Base-by-base conservation (phyloP, 805 yeast species). In the Pichia phayaonensis region DNA sequence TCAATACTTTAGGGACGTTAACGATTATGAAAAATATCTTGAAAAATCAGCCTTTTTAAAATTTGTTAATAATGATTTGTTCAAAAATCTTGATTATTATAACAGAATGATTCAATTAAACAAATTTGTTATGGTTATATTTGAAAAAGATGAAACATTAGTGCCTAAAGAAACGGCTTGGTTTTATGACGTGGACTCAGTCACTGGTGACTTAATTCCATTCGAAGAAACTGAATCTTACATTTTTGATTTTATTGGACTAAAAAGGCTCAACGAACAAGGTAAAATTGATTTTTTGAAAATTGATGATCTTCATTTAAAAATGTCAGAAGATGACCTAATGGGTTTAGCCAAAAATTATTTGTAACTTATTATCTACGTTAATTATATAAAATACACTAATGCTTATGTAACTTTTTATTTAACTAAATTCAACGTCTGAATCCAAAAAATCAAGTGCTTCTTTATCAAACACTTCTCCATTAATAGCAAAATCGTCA, bases 81-180 rank as follows among this genome's bases (percentile, higher is more conserved):
- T 61, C 20, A 63, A 58, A 36, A 57, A 69, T 21, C 40, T 46
- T 18, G 56, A 49, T 1, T 83, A 82, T 58, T 64, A 56, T 16
- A 59, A 65, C 5, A 76, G 76, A 44, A 59, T 86, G 46, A 57
- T 63, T 16, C 56, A 53, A 8, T 61, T 86, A 39, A 71, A 80
- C 20, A 74, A 70, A 45, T 66, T 86, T 34, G 86, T 84, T 0
- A 63, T 87, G 73, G 68, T 84, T 2, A 63, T 70, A 64, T 86
- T 87, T 57, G 65, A 66, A 2, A 65, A 77, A 53, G 95, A 86
- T 62, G 75, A 75, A n/a, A 84, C 85, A 2, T 66, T 86, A 8
- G 81, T 81, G 7, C 95, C 95, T 1, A 81, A 78, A 59, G 85
- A 84, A 51, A 78, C 84, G 48, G 82, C 90, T 1, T 79, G 80